Evolutionary conservation across 1,284 basidiomycete genomes (phyloP).

Genomic region (Boletellus dicymbophilus): DNA sequence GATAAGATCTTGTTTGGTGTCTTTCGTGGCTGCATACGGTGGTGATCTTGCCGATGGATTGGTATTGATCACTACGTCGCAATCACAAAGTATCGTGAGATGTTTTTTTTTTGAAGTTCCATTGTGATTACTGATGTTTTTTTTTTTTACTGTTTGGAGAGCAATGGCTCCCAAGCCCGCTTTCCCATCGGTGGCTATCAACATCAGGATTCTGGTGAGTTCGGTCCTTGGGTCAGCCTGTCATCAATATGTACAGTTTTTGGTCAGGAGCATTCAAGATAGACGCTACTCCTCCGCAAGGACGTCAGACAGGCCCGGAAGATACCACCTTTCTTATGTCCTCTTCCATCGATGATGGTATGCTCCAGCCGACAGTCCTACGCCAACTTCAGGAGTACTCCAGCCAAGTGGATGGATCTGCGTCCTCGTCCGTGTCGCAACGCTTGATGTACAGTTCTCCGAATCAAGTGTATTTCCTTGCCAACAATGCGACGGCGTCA

Average conservation of each 20-base stretch:
- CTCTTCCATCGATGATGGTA: slow-evolving; percentile 2
- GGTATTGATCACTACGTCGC: slow-evolving; percentile 38
- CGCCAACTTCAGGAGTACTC: slow-evolving; percentile 21
- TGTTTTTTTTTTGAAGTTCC: slow-evolving; percentile 13
- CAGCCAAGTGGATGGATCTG: slow-evolving; percentile 3
- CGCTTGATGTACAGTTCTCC: not conserved
- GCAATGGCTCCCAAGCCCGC: slow-evolving; percentile 1
- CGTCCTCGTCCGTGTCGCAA: not conserved
- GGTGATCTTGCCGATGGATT: slow-evolving; percentile 44
- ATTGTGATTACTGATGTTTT: slow-evolving; percentile 9
- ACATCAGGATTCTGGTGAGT: not conserved
- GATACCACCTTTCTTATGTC: slow-evolving; percentile 13
- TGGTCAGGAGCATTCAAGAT: not conserved
- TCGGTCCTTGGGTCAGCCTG: not conserved
- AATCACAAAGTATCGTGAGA: slow-evolving; percentile 36
- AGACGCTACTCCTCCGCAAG: not conserved
- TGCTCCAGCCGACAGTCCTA: slow-evolving; percentile 10
- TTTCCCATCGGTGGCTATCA: not conserved
- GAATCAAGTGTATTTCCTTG: no score
- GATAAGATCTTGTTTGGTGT: slow-evolving; percentile 40
- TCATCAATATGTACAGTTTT: not conserved
- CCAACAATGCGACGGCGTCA: no score
- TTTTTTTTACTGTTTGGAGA: slow-evolving; percentile 23
- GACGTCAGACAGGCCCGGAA: slow-evolving; percentile 2
- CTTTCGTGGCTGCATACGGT: slow-evolving; percentile 41